phyloP scores from a whole-genome alignment of 805 yeast genomes.

The Candida verbasci region DNA sequence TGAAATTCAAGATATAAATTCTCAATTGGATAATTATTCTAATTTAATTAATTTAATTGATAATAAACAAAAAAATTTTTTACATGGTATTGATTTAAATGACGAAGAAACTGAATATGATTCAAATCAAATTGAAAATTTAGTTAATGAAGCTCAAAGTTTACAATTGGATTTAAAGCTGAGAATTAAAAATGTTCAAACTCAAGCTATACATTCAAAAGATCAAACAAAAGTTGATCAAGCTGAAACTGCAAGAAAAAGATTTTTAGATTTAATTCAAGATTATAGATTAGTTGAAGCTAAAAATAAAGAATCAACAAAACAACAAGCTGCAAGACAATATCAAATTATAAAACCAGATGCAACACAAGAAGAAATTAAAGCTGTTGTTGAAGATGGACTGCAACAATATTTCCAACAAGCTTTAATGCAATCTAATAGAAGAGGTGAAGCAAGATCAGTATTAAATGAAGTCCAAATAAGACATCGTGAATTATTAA shows the following conservation, averaged over 20 bases:
- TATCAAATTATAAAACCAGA: slow-evolving; percentile 84
- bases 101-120: slow-evolving; percentile 48
- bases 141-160: slow-evolving; percentile 73
- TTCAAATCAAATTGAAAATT: slow-evolving; percentile 71
- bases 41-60: slow-evolving; percentile 35
- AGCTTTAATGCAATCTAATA: slow-evolving; percentile 79
- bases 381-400: slow-evolving; percentile 77
- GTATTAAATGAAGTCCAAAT: slow-evolving; percentile 94
- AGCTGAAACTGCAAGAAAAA: slow-evolving; percentile 81
- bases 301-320: slow-evolving; percentile 76
- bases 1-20: slow-evolving; percentile 42
- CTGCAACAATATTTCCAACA: slow-evolving; percentile 93
- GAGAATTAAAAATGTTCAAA: slow-evolving; percentile 73
- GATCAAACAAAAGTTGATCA: slow-evolving; percentile 85
- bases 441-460: slow-evolving; percentile 92
- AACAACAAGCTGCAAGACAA: slow-evolving; percentile 88
- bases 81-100: slow-evolving; percentile 39
- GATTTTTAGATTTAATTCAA: slow-evolving; percentile 81
- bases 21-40: slow-evolving; percentile 37
- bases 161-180: slow-evolving; percentile 71
- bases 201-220: slow-evolving; percentile 48
- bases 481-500: slow-evolving; percentile 91
- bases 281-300: slow-evolving; percentile 84
- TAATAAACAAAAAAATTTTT: slow-evolving; percentile 36
- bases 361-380: slow-evolving; percentile 79